Percentiles rank a stretch among this genome's conserved stretches.
Evolutionary conservation across 2,329 filamentous ascomycete genomes (phyloP).

Genomic region (Drechslera avenae): DNA sequence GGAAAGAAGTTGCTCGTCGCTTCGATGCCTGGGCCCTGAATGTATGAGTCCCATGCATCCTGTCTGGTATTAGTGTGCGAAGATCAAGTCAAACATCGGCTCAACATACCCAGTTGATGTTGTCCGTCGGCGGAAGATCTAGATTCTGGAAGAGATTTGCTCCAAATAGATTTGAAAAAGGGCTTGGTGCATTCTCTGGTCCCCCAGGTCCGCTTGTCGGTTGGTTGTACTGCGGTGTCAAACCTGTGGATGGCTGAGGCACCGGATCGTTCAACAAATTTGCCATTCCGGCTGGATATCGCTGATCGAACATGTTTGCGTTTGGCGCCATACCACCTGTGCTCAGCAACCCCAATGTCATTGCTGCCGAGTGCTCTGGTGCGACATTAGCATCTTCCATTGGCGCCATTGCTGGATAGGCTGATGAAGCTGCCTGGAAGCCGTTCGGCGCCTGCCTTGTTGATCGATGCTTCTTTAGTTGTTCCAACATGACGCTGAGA

Average conservation of each 20-base stretch:
- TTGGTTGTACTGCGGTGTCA: constrained; percentile 45
- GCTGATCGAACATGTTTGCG: constrained; percentile 49
- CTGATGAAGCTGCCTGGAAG: constrained; percentile 37
- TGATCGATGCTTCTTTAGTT: constrained; percentile 64
- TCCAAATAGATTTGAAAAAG: constrained; percentile 62
- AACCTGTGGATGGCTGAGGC: constrained; percentile 35
- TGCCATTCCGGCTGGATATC: constrained; percentile 47
- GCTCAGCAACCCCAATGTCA: constrained; percentile 72
- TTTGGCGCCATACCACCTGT: constrained; percentile 64
- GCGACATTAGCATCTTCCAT: constrained; percentile 62
- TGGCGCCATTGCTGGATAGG: constrained; percentile 35
- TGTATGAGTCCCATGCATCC: constrained; percentile 71
- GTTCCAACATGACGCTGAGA: constrained; percentile 82
- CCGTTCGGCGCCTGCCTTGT: constrained; percentile 34
- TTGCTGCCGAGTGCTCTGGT: constrained; percentile 68
- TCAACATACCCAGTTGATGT: constrained; percentile 66
- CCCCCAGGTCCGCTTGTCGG: constrained; percentile 31
- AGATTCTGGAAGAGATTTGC: constrained; percentile 57
- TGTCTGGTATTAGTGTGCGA: constrained; percentile 17
- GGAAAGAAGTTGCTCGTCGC: constrained; percentile 51
- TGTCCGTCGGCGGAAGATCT: constrained; percentile 57
- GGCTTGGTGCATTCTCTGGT: constrained; percentile 54
- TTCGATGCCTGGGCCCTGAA: constrained; percentile 62
- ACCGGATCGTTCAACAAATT: constrained; percentile 46
- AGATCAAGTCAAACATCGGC: not conserved